Evolutionary conservation across 768 basidiomycete species (phyloP), one percentile per base, ranked within the genome.

Genomic region (Termitomyces sp.): DNA sequence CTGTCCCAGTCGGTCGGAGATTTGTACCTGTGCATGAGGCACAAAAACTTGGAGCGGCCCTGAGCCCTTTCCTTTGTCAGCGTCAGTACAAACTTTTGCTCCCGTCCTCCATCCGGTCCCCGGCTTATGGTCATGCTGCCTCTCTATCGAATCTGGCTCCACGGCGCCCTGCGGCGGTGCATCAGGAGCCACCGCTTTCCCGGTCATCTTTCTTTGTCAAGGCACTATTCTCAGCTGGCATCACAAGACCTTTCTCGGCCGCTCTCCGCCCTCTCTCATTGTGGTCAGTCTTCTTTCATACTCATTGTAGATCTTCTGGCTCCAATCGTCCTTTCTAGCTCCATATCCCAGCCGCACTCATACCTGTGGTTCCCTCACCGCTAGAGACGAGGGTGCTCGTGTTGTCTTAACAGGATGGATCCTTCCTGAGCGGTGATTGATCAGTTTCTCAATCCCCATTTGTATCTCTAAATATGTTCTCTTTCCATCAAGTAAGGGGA

Each of bases 351-450:
- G 57, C 3, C 76, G 82, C 14, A 87, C 89, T 1, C 90, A 92
- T 66, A 69, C 68, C 32, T 88, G 87, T 64, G 83, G 78, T 32
- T 71, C 81, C 8, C 74, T 93, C 55, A 72, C 77, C 56, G 62
- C 74, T 34, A 62, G 66, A 24, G 74, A 84, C 65, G 79, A 72
- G 50, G 88, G 84, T 60, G 60, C 70, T 17, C 65, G 65, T 56
- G 90, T 94, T 58, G 77, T 87, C 56, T 74, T 98, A 35, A 77
- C 87, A 22, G 94, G 94, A 34, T 91, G 88, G 86, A 74, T 96
- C 55, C 83, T 88, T 61, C 81, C 85, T 54, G 87, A 86, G 71
- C 82, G 93, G 91, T 93, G 71, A 71, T 79, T 74, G 35, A 57
- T 61, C 67, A 63, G 51, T 62, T 63, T 64, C 54, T 44, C 53